Percentiles rank a stretch among this genome's conserved stretches.
These are phyloP conservation scores for Heimioporus sp. DNA, from an alignment of 768 basidiomycete genomes.

Conservation along the genomic window DNA sequence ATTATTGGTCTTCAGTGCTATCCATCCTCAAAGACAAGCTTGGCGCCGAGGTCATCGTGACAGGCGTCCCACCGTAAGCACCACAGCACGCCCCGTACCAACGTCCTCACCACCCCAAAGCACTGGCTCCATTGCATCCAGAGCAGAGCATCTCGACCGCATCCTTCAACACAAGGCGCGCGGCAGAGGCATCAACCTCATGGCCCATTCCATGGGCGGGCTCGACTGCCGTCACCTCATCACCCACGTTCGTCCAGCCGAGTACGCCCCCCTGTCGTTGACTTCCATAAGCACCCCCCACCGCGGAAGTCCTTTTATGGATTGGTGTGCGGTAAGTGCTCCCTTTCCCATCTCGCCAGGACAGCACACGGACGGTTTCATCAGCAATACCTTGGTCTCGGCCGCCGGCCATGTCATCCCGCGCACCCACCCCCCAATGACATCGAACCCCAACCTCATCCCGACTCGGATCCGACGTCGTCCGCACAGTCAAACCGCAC, in stretches of 20 bases:
- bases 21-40: conserved; percentile 75
- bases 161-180: conserved; percentile 63
- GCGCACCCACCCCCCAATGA: conserved; percentile 1
- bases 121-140: conserved; percentile 84
- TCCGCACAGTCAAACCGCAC: neutral
- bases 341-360: conserved; percentile 4
- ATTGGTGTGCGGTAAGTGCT: conserved; percentile 84
- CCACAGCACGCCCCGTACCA: neutral
- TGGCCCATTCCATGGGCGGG: conserved; percentile 98
- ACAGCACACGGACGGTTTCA: conserved; percentile 12
- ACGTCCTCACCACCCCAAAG: conserved; percentile 37
- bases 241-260: conserved; percentile 74
- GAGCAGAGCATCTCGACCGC: conserved; percentile 73
- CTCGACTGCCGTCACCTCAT: conserved; percentile 94
- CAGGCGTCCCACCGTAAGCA: conserved; percentile 86
- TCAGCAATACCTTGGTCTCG: conserved; percentile 90
- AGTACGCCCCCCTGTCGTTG: conserved; percentile 84
- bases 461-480: neutral
- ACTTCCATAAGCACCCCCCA: conserved; percentile 93
- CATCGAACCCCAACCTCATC: neutral
- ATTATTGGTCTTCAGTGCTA: conserved; percentile 93
- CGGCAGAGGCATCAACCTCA: conserved; percentile 84
- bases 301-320: conserved; percentile 97
- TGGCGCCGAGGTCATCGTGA: conserved; percentile 94
- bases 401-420: conserved; percentile 46